Conservation (phyloP, 108 stramenopile genomes). For the Cyclotella sp. region DNA sequence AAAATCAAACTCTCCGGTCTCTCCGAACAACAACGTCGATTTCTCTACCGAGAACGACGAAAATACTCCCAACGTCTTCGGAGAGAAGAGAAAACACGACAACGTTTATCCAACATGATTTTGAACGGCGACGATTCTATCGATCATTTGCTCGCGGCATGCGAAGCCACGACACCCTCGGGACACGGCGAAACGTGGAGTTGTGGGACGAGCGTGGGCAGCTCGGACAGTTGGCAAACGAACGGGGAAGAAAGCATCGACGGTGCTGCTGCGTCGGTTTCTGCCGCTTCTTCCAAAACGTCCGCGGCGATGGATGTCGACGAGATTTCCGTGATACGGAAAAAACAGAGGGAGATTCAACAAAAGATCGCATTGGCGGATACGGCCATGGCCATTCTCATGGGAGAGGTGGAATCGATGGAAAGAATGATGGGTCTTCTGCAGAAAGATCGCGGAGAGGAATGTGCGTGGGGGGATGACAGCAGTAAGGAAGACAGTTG, state of each 20-base stretch:
- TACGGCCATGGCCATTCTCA: constrained; percentile 72
- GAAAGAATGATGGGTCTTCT: constrained; percentile 52
- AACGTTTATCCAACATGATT: constrained; percentile 22
- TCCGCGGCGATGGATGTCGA: not conserved
- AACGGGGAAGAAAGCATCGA: not conserved
- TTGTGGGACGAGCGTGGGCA: not conserved
- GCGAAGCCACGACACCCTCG: not conserved
- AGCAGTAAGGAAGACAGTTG: not conserved
- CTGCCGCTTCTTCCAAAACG: not conserved
- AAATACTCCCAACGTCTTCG: constrained; percentile 5
- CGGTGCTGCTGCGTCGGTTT: too few relatives aligned
- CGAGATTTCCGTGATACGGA: not conserved
- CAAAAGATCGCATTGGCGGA: constrained; percentile 70
- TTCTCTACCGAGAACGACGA: constrained; percentile 15
- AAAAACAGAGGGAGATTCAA: constrained; percentile 30
- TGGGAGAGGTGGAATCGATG: constrained; percentile 71
- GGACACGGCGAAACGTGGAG: not conserved
- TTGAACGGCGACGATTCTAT: constrained; percentile 8
- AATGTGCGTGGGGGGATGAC: constrained; percentile 15
- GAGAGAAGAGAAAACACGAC: constrained; percentile 28
- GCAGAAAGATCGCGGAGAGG: constrained; percentile 17
- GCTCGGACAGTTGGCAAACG: not conserved
- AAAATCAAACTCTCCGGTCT: not conserved
- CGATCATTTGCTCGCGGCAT: not conserved
- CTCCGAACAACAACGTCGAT: constrained; percentile 4